Percentiles rank a stretch among this genome's conserved stretches.
Conservation (phyloP, 345 rosid genomes). For the Sisymbrium irio region DNA sequence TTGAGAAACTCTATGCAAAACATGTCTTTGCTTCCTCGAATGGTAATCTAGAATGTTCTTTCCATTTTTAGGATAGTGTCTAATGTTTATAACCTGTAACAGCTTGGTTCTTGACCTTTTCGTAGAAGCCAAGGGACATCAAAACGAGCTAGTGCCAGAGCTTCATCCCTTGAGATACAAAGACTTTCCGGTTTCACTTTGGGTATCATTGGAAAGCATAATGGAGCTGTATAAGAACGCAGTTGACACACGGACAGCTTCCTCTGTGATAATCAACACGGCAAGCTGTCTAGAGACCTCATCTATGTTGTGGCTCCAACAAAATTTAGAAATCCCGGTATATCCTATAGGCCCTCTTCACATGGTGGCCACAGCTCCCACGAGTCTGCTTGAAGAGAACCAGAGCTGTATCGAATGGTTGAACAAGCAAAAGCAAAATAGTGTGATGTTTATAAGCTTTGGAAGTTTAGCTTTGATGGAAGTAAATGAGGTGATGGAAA, state of each 20-base stretch:
- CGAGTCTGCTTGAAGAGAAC: constrained; percentile 29
- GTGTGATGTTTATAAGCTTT: constrained; percentile 54
- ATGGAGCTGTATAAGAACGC: neutral
- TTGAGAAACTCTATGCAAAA: neutral
- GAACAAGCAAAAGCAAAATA: constrained; percentile 19
- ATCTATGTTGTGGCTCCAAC: constrained; percentile 3
- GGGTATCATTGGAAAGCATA: constrained; percentile 4
- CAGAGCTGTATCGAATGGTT: constrained; percentile 50
- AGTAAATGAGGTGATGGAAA: constrained; percentile 21
- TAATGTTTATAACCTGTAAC: neutral
- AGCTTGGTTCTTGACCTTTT: neutral
- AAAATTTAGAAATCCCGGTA: neutral
- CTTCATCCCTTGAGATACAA: constrained; percentile 19
- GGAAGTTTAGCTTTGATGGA: constrained; percentile 47
- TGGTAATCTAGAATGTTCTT: neutral
- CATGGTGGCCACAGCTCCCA: constrained; percentile 17
- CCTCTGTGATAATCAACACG: constrained; percentile 24
- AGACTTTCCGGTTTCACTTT: constrained; percentile 8
- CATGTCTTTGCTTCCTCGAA: neutral
- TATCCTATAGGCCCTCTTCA: constrained; percentile 34
- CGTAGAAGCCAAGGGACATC: neutral
- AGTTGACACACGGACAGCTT: constrained; percentile 21
- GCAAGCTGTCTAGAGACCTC: constrained; percentile 25
- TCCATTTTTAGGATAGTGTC: neutral
- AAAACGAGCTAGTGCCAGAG: constrained; percentile 21